A percentile compares a stretch with the other conserved stretches of the same genome.
These are phyloP conservation scores for Solanum infundibuliforme DNA, from an alignment of 257 asterid genomes.

Conservation along the genomic window DNA sequence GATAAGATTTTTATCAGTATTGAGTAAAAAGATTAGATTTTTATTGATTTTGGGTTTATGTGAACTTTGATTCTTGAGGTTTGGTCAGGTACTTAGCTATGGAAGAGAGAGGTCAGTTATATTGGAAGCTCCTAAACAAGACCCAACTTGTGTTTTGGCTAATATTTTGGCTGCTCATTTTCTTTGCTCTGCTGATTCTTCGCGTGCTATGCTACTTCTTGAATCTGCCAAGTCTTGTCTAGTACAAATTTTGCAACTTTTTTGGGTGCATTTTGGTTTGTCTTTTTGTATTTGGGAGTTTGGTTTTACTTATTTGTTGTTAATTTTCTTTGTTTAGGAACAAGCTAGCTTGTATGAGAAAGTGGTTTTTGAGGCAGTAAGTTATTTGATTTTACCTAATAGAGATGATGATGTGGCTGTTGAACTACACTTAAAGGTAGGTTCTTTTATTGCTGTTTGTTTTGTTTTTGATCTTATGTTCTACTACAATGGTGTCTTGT, in stretches of 20 bases:
- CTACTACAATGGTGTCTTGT: neutral
- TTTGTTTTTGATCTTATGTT: neutral
- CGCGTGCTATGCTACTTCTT: conserved; percentile 36
- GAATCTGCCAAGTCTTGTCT: conserved; percentile 65
- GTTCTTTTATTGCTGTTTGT: neutral
- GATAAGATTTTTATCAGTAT: neutral
- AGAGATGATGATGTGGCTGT: conserved; percentile 83
- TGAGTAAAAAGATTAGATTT: neutral
- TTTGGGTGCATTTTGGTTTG: neutral
- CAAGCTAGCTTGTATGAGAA: conserved; percentile 64
- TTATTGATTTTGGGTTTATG: neutral
- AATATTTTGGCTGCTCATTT: conserved; percentile 77
- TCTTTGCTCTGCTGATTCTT: conserved; percentile 40
- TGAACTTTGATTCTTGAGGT: neutral
- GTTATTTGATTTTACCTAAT: conserved; percentile 43
- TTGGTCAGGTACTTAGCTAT: conserved; percentile 45
- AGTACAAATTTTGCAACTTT: conserved; percentile 21
- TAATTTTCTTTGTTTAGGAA: conserved; percentile 26
- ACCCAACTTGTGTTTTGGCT: conserved; percentile 79
- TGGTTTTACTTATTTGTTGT: neutral
- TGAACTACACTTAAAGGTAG: conserved; percentile 68
- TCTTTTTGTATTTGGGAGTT: neutral
- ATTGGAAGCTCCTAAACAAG: conserved; percentile 72
- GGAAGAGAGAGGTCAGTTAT: conserved; percentile 79
- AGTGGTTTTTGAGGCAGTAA: conserved; percentile 45